A percentile compares a stretch with the other conserved stretches of the same genome.
These are phyloP conservation scores for Globisporangium ultimum DNA, from an alignment of 352 stramenopile species.

Conservation along the genomic window DNA sequence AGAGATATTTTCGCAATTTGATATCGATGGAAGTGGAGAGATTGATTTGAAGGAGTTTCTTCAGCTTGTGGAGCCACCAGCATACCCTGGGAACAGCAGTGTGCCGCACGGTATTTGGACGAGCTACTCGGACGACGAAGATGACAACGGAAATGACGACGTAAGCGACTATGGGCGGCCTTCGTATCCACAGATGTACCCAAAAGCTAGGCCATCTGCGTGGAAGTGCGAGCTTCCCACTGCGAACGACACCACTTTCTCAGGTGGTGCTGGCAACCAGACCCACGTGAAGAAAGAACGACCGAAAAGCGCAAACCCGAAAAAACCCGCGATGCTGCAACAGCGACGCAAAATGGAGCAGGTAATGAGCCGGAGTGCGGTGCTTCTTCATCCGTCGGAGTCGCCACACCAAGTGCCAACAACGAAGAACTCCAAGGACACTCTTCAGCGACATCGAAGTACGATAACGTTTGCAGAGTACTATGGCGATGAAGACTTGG, in stretches of 20 bases:
- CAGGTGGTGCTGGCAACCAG: slow-evolving; percentile 1
- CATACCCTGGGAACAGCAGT: slow-evolving; percentile 51
- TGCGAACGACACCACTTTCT: slow-evolving; percentile 8
- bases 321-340: slow-evolving; percentile 60
- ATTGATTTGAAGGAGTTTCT: slow-evolving; percentile 80
- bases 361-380: slow-evolving; percentile 18
- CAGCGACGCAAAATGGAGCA: slow-evolving; percentile 54
- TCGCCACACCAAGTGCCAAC: not conserved
- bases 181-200: not conserved
- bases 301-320: slow-evolving; percentile 57
- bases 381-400: slow-evolving; percentile 4
- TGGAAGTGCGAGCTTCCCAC: slow-evolving; percentile 1
- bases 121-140: slow-evolving; percentile 23
- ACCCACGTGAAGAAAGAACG: slow-evolving; percentile 42
- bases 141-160: slow-evolving; percentile 6
- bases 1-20: slow-evolving; percentile 60
- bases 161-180: not conserved
- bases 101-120: slow-evolving; percentile 67
- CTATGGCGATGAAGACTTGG: not conserved
- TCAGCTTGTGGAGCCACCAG: slow-evolving; percentile 60
- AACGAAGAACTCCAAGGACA: not conserved
- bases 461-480: slow-evolving; percentile 13
- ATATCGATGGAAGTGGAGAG: slow-evolving; percentile 57
- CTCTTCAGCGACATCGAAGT: slow-evolving; percentile 10
- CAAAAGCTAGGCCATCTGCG: slow-evolving; percentile 1